phyloP scores from a whole-genome alignment of 345 rosid species.

The Arabidopsis thaliana region TAIR10.1 NC_003076.8:6397001-6397500 shows the following conservation, averaged over 20 bases:
- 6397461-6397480: slow-evolving; percentile 32
- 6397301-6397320: slow-evolving; percentile 21
- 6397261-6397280: slow-evolving; percentile 48
- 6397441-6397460: slow-evolving; percentile 42
- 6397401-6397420: background rate
- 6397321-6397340: slow-evolving; percentile 41
- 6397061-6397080: background rate
- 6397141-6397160: background rate
- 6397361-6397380: slow-evolving; percentile 19
- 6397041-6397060: background rate
- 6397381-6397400: background rate
- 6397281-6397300: slow-evolving; percentile 38
- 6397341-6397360: slow-evolving; percentile 36
- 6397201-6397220: background rate
- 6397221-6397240: slow-evolving; percentile 9
- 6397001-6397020: background rate
- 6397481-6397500: background rate
- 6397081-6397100: background rate
- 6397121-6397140: background rate
- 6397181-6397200: slow-evolving; percentile 13
- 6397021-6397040: background rate
- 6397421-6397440: slow-evolving; percentile 47
- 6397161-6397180: background rate
- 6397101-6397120: background rate
- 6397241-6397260: slow-evolving; percentile 29